These are phyloP conservation scores for Ceratocystiopsis brevicomis DNA, from an alignment of 2,329 filamentous ascomycete genomes.

Conservation along the genomic window DNA sequence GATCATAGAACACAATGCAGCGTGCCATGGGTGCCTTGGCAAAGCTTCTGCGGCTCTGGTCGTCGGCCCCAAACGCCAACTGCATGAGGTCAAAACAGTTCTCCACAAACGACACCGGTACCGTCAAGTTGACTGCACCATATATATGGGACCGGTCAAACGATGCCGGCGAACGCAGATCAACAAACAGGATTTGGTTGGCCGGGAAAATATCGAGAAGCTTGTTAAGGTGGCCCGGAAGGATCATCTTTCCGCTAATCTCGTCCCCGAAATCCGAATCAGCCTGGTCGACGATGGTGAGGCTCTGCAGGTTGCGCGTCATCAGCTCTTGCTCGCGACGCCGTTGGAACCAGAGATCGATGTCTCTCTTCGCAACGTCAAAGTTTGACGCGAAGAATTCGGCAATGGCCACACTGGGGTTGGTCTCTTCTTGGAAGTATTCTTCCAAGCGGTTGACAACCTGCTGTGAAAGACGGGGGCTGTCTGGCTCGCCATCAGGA, in stretches of 20 bases:
- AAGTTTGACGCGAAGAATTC: conserved; percentile 36
- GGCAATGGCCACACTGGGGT: conserved; percentile 29
- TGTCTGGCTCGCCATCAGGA: conserved; percentile 17
- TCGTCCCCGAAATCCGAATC: conserved; percentile 6
- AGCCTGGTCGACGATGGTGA: conserved; percentile 21
- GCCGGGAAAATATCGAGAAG: conserved; percentile 31
- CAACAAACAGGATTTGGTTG: conserved; percentile 27
- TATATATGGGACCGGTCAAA: conserved; percentile 33
- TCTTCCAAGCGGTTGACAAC: conserved; percentile 32
- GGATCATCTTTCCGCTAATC: conserved; percentile 25
- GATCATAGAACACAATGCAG: conserved; percentile 34
- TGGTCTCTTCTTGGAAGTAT: conserved; percentile 29
- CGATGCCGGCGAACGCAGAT: conserved; percentile 26
- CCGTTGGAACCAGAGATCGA: conserved; percentile 33
- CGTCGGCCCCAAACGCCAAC: conserved; percentile 25
- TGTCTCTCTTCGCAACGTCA: conserved; percentile 29
- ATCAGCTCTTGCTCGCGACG: conserved; percentile 30
- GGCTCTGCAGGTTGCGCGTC: conserved; percentile 24
- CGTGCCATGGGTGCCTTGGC: conserved; percentile 26
- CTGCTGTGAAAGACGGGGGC: conserved; percentile 27
- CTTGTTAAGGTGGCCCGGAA: conserved; percentile 30
- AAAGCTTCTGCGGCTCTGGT: conserved; percentile 27
- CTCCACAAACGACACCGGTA: conserved; percentile 28
- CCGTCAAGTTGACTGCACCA: conserved; percentile 31
- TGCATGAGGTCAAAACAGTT: conserved; percentile 31